Evolutionary conservation across 805 yeast genomes (phyloP).

Genomic region (Metschnikowia santaceciliae): DNA sequence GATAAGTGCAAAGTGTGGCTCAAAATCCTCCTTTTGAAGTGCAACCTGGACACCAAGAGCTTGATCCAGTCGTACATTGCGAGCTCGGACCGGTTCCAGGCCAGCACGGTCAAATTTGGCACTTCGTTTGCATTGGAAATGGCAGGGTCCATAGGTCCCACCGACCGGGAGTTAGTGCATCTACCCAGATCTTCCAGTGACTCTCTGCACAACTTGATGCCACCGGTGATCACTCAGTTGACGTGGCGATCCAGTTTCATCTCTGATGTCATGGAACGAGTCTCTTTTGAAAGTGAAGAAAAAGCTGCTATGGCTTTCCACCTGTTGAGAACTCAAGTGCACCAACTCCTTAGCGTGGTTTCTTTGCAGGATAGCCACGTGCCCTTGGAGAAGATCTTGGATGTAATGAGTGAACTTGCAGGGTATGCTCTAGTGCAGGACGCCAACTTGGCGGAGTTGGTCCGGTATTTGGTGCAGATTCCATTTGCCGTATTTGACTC

Average conservation of each 20-base stretch:
- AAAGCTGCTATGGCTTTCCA: conserved; percentile 26
- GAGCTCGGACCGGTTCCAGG: conserved; percentile 18
- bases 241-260: conserved; percentile 58
- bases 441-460: conserved; percentile 42
- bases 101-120: conserved; percentile 59
- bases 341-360: conserved; percentile 13
- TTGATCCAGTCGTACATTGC: conserved; percentile 75
- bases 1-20: conserved; percentile 68
- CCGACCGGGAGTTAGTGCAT: conserved; percentile 61
- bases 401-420: conserved; percentile 44
- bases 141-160: conserved; percentile 70
- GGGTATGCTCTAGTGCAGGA: conserved; percentile 33
- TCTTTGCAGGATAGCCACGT: conserved; percentile 9
- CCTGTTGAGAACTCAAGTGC: conserved; percentile 26
- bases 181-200: conserved; percentile 34
- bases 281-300: conserved; percentile 25
- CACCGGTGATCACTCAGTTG: conserved; percentile 73
- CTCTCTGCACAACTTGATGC: conserved; percentile 51
- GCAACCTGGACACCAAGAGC: conserved; percentile 73
- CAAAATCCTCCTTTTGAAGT: conserved; percentile 47
- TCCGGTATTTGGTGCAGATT: conserved; percentile 52
- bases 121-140: conserved; percentile 86
- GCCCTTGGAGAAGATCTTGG: conserved; percentile 29
- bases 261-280: conserved; percentile 28
- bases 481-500: conserved; percentile 70